These are phyloP conservation scores for Leucocoprinus leucothites DNA, from an alignment of 768 basidiomycete genomes.

Conservation along the genomic window DNA sequence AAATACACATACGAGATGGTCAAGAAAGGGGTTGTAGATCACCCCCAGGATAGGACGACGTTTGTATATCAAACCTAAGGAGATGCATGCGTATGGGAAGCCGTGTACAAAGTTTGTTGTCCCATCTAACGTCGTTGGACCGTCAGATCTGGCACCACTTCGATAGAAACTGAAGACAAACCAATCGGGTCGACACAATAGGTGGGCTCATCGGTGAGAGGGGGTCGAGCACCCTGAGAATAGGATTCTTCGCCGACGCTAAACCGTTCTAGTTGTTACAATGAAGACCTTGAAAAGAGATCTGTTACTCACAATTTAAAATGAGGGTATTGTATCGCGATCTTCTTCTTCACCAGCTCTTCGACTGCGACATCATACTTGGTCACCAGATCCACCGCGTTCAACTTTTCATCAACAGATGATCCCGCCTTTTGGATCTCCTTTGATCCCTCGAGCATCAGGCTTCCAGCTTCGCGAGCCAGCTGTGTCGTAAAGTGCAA, in stretches of 20 bases:
- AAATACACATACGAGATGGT: slow-evolving; percentile 58
- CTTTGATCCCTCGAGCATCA: slow-evolving; percentile 75
- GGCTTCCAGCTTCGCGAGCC: slow-evolving; percentile 68
- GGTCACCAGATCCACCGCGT: slow-evolving; percentile 91
- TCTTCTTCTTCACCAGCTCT: slow-evolving; percentile 71
- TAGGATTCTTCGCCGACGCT: slow-evolving; percentile 97
- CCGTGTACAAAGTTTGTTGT: slow-evolving; percentile 88
- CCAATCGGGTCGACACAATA: slow-evolving; percentile 97
- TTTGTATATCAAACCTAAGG: slow-evolving; percentile 84
- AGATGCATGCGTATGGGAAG: slow-evolving; percentile 87
- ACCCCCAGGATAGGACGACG: slow-evolving; percentile 85
- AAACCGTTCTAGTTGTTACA: neutral
- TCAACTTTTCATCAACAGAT: slow-evolving; percentile 81
- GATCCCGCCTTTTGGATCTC: slow-evolving; percentile 57
- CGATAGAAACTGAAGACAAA: slow-evolving; percentile 24
- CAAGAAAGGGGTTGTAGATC: slow-evolving; percentile 89
- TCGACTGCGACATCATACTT: slow-evolving; percentile 93
- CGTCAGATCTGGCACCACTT: neutral
- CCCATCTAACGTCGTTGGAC: slow-evolving; percentile 48
- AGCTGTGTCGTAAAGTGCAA: slow-evolving; percentile 69
- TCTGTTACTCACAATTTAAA: slow-evolving; percentile 73
- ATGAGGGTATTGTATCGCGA: slow-evolving; percentile 61
- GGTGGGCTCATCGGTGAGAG: slow-evolving; percentile 84
- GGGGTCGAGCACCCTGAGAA: slow-evolving; percentile 63
- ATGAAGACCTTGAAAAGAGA: neutral